Evolutionary conservation across 345 rosid genomes (phyloP), one percentile per base, ranked within the genome.

Genomic region (Salix viminalis): DNA sequence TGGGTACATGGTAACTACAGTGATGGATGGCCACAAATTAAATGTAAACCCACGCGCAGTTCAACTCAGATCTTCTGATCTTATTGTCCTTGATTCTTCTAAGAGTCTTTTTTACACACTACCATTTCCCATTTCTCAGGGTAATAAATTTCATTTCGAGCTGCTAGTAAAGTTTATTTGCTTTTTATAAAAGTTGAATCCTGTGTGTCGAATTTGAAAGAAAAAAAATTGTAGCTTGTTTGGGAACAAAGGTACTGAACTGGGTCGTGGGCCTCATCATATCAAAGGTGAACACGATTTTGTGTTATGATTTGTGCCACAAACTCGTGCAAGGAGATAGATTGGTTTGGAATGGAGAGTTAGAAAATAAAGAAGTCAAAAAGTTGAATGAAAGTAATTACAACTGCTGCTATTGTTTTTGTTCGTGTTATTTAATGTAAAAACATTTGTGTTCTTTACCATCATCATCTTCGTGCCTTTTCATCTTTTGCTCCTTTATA

Each of bases 1-100:
- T 7, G 92, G 93, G 60, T 91, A 89, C 84, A 81, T 73, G 4
- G 93, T 91, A 9, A 89, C 87, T 10, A 89, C 92, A 2, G 83
- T 86, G 73, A 23, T 89, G 67, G 86, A 87, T 58, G 93, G 93
- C 24, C 83, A 85, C 69, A 80, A 86, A 74, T 74, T 82, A 28
- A 76, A 86, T 7, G 75, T 89, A 24, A 88, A 89, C 80, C 93
- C 93, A 39, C 23, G 70, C 65, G 65, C 82, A 5, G 77, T 88
- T 39, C 81, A 56, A 44, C 85, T 86, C 19, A 83, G 90, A 74
- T 84, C 90, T 42, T 85, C 91, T 54, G 85, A 81, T 80, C 77
- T 91, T 50, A 66, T 91, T 13, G 74, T 91, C 70, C 90, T 89
- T 48, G 91, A 91, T 75, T 79, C 81, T 56, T 30, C 78, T 41